Evolutionary conservation across 176 grass and related monocot species (phyloP), one percentile per base, ranked within the genome.

Genomic region (Rhynchospora pubera): DNA sequence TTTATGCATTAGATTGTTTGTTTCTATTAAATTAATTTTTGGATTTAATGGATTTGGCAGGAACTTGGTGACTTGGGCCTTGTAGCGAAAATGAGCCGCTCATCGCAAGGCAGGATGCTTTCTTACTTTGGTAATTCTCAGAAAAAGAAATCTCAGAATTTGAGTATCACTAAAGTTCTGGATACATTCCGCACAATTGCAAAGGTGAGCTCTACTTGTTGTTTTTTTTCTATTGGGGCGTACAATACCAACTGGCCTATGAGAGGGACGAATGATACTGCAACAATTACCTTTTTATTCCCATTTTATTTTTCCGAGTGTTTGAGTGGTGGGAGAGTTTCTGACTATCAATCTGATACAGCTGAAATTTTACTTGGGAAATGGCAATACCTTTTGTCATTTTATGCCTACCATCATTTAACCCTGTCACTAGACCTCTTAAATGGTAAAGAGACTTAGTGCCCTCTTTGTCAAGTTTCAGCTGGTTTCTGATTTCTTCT

Each of bases 21-120:
- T 74, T 16, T 74, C 45, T 50, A 51, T 14, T 55, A 28, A 70
- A 77, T 23, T 16, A 53, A 16, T 52, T 52, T 52, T 9, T 8
- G 6, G 10, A 32, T 9, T 32, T 56, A 56, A 77, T 2, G 48
- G 46, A 48, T 56, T n/a, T 77, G 47, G 13, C 75, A 98, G 96
- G 96, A 94, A 88, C 79, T 99, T 80, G 96, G 96, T 82, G 96
- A 99, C 87, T 89, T 99, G 82, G 96, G 96, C 53, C 89, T 99
- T 82, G 92, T 99, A 77, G 96, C 96, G 0, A 98, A 98, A 91
- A 88, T 91, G 78, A 99, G 96, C 89, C 88, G 96, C 65, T 95
- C 80, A 0, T 95, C 96, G 3, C 92, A 94, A 83, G 94, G 89
- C 82, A 88, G 92, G 89, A 94, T 99, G 92, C 88, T 82, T 7